Evolutionary conservation across 2,329 filamentous ascomycete species (phyloP).

Genomic region (Fusarium nurragi): DNA sequence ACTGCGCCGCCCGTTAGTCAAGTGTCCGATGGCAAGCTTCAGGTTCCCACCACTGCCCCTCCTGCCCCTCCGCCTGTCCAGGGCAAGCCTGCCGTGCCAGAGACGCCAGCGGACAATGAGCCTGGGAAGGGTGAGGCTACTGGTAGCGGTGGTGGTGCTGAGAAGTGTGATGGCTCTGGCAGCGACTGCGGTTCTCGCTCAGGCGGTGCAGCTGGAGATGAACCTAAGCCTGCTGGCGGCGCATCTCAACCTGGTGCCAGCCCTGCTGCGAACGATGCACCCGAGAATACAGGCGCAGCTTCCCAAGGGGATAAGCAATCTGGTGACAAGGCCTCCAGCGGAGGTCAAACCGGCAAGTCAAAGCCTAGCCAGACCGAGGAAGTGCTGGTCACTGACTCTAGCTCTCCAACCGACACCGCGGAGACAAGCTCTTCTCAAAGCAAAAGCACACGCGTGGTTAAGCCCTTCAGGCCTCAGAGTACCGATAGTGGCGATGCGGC

Average conservation of each 20-base stretch:
- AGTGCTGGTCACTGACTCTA: conserved; percentile 25
- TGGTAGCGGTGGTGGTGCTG: neutral
- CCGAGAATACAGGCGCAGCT: conserved; percentile 4
- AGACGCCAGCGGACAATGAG: neutral
- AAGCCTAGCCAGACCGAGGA: conserved; percentile 1
- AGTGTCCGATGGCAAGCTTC: conserved; percentile 47
- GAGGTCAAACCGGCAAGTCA: neutral
- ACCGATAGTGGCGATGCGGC: neutral
- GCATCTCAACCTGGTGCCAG: conserved; percentile 5
- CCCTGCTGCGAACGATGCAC: neutral
- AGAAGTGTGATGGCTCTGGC: neutral
- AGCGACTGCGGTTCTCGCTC: neutral
- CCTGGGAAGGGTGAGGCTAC: neutral
- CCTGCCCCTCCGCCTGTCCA: conserved; percentile 20
- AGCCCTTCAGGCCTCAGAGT: conserved; percentile 26
- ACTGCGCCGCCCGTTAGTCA: conserved; percentile 47
- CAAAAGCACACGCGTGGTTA: conserved; percentile 12
- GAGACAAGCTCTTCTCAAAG: neutral
- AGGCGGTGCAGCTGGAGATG: neutral
- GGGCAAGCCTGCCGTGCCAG: neutral
- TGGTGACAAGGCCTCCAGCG: neutral
- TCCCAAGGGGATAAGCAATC: neutral
- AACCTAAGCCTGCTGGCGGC: neutral
- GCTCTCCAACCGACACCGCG: neutral
- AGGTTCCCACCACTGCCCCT: conserved; percentile 39